Base-by-base conservation (phyloP, 2,329 filamentous ascomycete genomes). In the Aureobasidium sp. region DNA sequence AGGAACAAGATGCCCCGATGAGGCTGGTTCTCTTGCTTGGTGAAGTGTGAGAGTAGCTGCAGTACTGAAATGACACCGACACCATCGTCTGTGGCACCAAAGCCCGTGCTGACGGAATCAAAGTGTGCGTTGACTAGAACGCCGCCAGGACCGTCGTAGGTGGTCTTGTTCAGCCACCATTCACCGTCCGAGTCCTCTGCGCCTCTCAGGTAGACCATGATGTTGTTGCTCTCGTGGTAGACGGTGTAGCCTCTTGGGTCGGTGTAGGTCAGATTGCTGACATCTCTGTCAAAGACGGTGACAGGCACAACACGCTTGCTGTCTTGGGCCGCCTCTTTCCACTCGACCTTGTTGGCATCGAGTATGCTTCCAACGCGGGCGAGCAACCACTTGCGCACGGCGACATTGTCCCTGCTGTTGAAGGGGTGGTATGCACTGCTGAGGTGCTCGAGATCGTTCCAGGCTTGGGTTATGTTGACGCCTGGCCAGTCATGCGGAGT, bases 91-190 rank as follows among this genome's bases (percentile, higher is more conserved):
- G 94, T 97, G 17, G 94, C 92, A 52, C 94, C 94, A 67, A 86
- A 96, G 1, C 91, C 92, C 2, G 91, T 96, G 15, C 91, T 90
- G 6, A 97, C 94, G 62, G 89, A 92, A 75, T 96, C 94, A 71
- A 94, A 96, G 72, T 97, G 94, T 19, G 93, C 92, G 72, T 97
- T 97, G 67, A 97, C 89, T 48, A 99, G 81, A 19, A 96, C 91
- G 35, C 91, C 90, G 19, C 89, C 88, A 2, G 62, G 61, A 9
- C 82, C 81, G 64, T 81, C 45, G 66, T 72, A 63, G 64, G 68
- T 45, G 54, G 63, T 39, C 40, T 64, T 63, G 29, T 53, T 77
- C 77, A 62, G 76, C 89, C 88, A 96, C 88, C 90, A 96, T 47
- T 84, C 80, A 9, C 86, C 85, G 33, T 82, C 77, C 29, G 87